These are phyloP conservation scores for Corymbia maculata DNA, from an alignment of 345 rosid species.

Conservation along the genomic window DNA sequence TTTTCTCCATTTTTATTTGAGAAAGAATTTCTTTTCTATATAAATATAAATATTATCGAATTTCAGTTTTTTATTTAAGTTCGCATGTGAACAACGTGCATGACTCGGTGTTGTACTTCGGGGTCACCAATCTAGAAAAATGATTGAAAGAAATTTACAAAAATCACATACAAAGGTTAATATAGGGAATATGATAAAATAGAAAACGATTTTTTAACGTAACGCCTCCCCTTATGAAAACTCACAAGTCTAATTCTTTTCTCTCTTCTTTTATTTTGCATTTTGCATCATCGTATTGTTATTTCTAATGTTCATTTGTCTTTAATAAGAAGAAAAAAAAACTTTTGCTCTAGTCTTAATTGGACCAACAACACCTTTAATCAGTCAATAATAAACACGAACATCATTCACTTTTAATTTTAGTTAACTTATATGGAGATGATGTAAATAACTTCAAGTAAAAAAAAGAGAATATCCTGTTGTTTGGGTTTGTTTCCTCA, in stretches of 20 bases:
- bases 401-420: not conserved
- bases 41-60: not conserved
- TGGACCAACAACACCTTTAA: not conserved
- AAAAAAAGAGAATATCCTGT: not conserved
- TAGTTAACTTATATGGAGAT: not conserved
- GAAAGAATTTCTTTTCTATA: not conserved
- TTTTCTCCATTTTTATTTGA: not conserved
- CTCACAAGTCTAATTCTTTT: not conserved
- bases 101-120: not conserved
- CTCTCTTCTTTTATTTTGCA: not conserved
- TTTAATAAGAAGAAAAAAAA: not conserved
- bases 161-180: not conserved
- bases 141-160: not conserved
- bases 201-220: not conserved
- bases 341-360: not conserved
- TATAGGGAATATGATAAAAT: not conserved
- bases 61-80: not conserved
- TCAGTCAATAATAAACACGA: not conserved
- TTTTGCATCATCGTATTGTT: not conserved
- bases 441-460: not conserved
- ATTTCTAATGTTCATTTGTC: not conserved
- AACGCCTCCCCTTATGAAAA: not conserved
- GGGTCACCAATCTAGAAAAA: not conserved
- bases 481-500: not conserved
- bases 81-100: not conserved